Conservation (phyloP, 345 rosid species). For the Citrus medica region DNA sequence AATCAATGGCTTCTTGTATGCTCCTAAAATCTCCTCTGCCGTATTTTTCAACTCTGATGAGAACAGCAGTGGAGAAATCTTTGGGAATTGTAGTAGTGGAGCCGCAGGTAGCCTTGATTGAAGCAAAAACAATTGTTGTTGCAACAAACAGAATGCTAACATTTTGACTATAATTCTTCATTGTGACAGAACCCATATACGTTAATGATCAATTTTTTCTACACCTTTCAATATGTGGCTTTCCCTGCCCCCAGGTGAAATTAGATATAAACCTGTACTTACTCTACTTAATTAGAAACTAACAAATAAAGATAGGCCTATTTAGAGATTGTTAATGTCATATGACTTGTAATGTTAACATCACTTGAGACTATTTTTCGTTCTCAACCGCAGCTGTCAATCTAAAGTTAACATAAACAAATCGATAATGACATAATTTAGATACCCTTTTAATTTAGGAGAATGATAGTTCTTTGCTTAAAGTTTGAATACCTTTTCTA, state of each 20-base stretch:
- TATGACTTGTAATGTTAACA: too few species aligned
- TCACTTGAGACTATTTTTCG: too few species aligned
- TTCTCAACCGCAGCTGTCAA: too few species aligned
- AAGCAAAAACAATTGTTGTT: constrained; percentile 7
- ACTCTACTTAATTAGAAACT: too few species aligned
- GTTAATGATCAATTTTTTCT: not conserved
- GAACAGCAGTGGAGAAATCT: constrained; percentile 38
- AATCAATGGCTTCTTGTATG: constrained; percentile 69
- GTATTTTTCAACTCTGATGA: constrained; percentile 60
- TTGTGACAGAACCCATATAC: constrained; percentile 13
- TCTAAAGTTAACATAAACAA: too few species aligned
- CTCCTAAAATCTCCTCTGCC: constrained; percentile 64
- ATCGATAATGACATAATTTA: too few species aligned
- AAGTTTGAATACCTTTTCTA: too few species aligned
- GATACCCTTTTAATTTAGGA: too few species aligned
- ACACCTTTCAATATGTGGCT: constrained; percentile 2
- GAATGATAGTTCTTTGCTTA: too few species aligned
- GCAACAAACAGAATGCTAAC: not conserved
- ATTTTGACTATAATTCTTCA: not conserved
- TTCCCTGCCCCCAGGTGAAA: not conserved
- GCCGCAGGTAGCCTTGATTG: constrained; percentile 15
- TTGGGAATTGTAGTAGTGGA: not conserved
- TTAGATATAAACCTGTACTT: too few species aligned
- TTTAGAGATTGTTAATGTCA: too few species aligned
- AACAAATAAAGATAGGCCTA: too few species aligned